Evolutionary conservation across 2,329 filamentous ascomycete genomes (phyloP).

Genomic region (Thelonectria olida): DNA sequence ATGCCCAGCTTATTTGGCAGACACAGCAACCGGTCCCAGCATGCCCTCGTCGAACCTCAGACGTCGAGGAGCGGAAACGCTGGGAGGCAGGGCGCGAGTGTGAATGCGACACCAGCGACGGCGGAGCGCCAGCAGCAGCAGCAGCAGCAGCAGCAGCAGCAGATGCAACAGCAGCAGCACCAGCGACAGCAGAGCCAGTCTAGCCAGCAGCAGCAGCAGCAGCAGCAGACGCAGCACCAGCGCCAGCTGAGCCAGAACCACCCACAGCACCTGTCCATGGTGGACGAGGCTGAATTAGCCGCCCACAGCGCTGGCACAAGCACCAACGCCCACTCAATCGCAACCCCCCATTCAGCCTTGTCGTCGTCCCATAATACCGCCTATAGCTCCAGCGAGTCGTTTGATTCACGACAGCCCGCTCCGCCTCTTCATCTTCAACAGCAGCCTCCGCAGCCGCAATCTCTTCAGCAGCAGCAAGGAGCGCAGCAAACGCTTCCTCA

Average conservation of each 20-base stretch:
- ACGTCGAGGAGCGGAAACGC: constrained; percentile 44
- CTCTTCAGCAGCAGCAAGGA: constrained; percentile 39
- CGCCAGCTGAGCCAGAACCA: constrained; percentile 18
- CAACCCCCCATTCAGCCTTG: constrained; percentile 57
- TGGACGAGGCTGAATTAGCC: constrained; percentile 42
- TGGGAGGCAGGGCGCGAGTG: constrained; percentile 33
- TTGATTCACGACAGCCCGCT: constrained; percentile 44
- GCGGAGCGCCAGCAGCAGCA: constrained; percentile 31
- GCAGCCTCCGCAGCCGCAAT: constrained; percentile 42
- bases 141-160: constrained; percentile 34
- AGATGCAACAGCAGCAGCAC: constrained; percentile 28
- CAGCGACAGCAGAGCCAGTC: constrained; percentile 12
- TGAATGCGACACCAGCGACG: constrained; percentile 22
- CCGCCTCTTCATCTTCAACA: constrained; percentile 41
- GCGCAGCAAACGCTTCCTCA: constrained; percentile 37
- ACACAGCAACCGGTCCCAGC: constrained; percentile 66
- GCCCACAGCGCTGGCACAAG: constrained; percentile 37
- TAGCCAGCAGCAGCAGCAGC: not conserved
- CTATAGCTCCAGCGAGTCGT: constrained; percentile 59
- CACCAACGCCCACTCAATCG: constrained; percentile 32
- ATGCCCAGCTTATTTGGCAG: constrained; percentile 66
- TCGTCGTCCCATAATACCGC: constrained; percentile 48
- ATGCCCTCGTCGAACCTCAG: constrained; percentile 59
- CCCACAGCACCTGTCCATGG: constrained; percentile 15
- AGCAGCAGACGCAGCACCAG: not conserved